Evolutionary conservation across 768 basidiomycete genomes (phyloP).

Genomic region (Collybiopsis confluens): DNA sequence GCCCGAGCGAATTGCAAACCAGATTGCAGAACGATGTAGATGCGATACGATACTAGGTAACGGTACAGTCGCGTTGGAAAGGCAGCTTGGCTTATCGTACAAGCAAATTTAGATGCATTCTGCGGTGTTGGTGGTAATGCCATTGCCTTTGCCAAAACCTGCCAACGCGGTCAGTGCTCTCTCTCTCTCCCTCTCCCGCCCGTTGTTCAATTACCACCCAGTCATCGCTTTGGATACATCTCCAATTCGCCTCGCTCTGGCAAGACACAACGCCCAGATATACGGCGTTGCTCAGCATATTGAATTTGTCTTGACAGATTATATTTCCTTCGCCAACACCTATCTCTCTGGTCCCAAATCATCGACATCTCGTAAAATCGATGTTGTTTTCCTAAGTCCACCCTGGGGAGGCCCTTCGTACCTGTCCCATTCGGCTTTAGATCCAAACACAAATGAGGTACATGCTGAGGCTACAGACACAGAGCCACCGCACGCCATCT

Average conservation of each 20-base stretch:
- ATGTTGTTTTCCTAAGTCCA: slow-evolving; percentile 90
- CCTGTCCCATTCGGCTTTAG: slow-evolving; percentile 34
- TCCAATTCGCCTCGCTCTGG: slow-evolving; percentile 79
- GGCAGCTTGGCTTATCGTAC: too few relatives aligned
- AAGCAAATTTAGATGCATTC: slow-evolving; percentile 76
- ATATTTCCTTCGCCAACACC: slow-evolving; percentile 68
- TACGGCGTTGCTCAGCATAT: slow-evolving; percentile 95
- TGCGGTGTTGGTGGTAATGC: slow-evolving; percentile 98
- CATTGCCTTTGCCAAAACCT: slow-evolving; percentile 95
- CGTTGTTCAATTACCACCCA: slow-evolving; percentile 26
- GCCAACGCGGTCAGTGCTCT: slow-evolving; percentile 73
- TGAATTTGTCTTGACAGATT: slow-evolving; percentile 89
- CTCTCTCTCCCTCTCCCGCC: not conserved
- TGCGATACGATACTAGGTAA: slow-evolving; percentile 58
- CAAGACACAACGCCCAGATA: slow-evolving; percentile 88
- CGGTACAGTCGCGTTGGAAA: too few relatives aligned
- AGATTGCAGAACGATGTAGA: slow-evolving; percentile 90
- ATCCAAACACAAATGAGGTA: slow-evolving; percentile 6
- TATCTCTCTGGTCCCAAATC: slow-evolving; percentile 28
- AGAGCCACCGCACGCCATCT: slow-evolving; percentile 39
- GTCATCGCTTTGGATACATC: slow-evolving; percentile 94
- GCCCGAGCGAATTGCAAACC: slow-evolving; percentile 86
- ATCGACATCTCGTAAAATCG: slow-evolving; percentile 51
- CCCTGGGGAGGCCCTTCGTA: slow-evolving; percentile 93
- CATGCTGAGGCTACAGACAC: slow-evolving; percentile 9